Conservation (phyloP, 2,329 filamentous ascomycete species). For the Penicillium sp. region DNA sequence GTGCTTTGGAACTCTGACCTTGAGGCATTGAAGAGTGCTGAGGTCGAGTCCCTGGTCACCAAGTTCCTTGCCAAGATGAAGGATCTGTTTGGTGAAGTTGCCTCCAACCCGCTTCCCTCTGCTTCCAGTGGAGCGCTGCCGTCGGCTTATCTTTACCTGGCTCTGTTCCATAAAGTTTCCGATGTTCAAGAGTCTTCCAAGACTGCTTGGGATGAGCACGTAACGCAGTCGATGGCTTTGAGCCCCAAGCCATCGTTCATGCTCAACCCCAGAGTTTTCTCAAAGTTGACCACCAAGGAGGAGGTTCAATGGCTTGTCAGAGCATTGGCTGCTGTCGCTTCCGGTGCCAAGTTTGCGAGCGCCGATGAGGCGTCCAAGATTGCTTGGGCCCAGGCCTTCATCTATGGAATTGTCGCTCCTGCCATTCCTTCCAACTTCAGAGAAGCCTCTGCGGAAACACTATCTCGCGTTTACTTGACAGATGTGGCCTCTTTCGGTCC, state of each 20-base stretch:
- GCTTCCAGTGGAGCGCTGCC: constrained; percentile 82
- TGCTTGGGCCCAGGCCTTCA: constrained; percentile 81
- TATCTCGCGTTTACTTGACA: constrained; percentile 67
- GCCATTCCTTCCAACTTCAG: constrained; percentile 63
- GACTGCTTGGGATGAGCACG: constrained; percentile 50
- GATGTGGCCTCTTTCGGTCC: constrained; percentile 61
- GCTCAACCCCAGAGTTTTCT: constrained; percentile 80
- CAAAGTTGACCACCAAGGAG: constrained; percentile 72
- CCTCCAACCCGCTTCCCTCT: constrained; percentile 74
- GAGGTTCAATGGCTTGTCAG: constrained; percentile 77
- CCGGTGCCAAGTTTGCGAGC: constrained; percentile 54
- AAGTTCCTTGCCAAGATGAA: constrained; percentile 53
- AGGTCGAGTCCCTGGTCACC: constrained; percentile 51
- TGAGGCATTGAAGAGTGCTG: constrained; percentile 51
- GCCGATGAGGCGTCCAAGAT: constrained; percentile 53
- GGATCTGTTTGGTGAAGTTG: constrained; percentile 75
- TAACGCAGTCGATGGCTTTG: constrained; percentile 66
- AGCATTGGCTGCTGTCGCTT: constrained; percentile 66
- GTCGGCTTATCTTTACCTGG: constrained; percentile 72
- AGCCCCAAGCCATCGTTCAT: constrained; percentile 87
- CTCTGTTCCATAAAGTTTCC: constrained; percentile 61
- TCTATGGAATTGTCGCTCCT: constrained; percentile 73
- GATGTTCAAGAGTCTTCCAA: constrained; percentile 58
- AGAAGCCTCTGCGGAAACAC: constrained; percentile 60
- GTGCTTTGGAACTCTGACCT: constrained; percentile 62